phyloP scores from a whole-genome alignment of 2,329 filamentous ascomycete species.

The Fusarium sp. region DNA sequence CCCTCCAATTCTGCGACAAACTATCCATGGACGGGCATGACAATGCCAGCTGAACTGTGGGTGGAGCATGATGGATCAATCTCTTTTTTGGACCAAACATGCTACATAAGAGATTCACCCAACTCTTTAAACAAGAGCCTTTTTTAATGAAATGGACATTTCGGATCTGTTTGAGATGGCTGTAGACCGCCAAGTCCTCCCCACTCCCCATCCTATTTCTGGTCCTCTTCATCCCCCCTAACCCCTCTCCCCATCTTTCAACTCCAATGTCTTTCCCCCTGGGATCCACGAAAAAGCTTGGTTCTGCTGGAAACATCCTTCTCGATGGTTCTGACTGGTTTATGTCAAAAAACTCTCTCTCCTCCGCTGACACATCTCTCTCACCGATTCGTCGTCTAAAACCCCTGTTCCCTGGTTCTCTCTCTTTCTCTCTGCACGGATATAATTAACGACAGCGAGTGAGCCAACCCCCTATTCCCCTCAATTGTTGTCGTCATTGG shows the following conservation, averaged over 20 bases:
- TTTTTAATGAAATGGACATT: conserved; percentile 26
- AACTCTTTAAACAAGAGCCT: not conserved
- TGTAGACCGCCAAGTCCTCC: not conserved
- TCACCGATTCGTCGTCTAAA: not conserved
- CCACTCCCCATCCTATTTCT: conserved; percentile 1
- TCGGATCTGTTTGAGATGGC: conserved; percentile 31
- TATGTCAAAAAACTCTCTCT: not conserved
- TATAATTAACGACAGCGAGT: not conserved
- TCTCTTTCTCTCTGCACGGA: not conserved
- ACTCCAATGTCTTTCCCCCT: not conserved
- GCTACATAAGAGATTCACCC: not conserved
- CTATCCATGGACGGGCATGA: not conserved
- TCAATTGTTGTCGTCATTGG: conserved; percentile 4
- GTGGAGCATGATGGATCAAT: not conserved
- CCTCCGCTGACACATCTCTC: not conserved
- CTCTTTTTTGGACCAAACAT: not conserved
- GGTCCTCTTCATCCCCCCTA: not conserved
- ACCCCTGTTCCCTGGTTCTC: not conserved
- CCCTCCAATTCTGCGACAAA: not conserved
- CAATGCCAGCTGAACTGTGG: conserved; percentile 7
- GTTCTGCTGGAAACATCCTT: not conserved
- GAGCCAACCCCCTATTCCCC: conserved; percentile 21
- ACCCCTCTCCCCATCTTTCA: not conserved
- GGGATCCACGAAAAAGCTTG: not conserved
- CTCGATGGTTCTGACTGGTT: not conserved